Conservation (phyloP, 2,329 filamentous ascomycete species). For the Tolypocladium pustulatum region DNA sequence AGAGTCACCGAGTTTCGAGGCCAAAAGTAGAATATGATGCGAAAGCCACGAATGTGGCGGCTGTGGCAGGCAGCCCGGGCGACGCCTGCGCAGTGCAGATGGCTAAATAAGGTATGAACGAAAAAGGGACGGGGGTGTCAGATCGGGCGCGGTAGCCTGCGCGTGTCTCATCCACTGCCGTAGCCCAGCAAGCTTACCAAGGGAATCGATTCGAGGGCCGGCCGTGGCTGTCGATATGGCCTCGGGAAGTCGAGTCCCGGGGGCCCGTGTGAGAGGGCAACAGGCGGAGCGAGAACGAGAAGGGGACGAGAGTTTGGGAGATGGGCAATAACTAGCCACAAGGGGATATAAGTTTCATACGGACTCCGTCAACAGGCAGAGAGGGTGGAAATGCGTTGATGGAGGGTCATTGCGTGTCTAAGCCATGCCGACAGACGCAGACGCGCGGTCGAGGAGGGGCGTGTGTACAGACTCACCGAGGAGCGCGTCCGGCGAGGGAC, state of each 20-base stretch:
- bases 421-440: background rate
- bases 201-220: background rate
- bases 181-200: background rate
- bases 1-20: background rate
- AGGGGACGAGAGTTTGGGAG: background rate
- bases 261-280: background rate
- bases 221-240: background rate
- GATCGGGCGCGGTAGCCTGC: background rate
- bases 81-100: background rate
- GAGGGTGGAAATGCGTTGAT: background rate
- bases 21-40: background rate
- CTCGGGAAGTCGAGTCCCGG: background rate
- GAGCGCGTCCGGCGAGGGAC: background rate
- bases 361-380: background rate
- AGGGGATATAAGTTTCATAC: constrained; percentile 1
- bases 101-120: background rate
- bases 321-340: background rate
- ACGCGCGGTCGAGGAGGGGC: background rate
- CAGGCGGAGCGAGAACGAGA: background rate
- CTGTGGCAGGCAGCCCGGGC: background rate
- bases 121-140: background rate
- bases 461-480: background rate
- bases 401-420: background rate
- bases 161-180: background rate
- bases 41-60: background rate